Evolutionary conservation across 495 filamentous ascomycete species (phyloP), one percentile per base, ranked within the genome.

Genomic region (Penicillium goetzii): DNA sequence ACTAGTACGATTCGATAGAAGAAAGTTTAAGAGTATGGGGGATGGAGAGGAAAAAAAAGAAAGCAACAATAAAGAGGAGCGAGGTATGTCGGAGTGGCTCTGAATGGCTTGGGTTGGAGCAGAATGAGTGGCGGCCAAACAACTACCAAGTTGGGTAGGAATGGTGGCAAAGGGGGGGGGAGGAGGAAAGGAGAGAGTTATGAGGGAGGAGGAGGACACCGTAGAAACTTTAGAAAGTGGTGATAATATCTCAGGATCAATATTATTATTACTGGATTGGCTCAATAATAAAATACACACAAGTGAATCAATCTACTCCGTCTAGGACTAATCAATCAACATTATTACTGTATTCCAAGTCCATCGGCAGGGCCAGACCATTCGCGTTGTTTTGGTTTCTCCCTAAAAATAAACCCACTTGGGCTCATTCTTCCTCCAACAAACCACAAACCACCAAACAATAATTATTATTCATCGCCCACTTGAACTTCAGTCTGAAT

Each of bases 391-490:
- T 52, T 28, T 51, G 28, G 58, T 56, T 34, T 56, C 49, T 23
- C 36, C 57, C 60, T 67, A 63, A 63, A 67, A 63, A 63, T 67
- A 67, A 66, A 59, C 43, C 55, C 51, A 56, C 63, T 32, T 59
- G 50, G 38, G 43, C 43, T 47, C 49, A 56, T 61, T 58, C 38
- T 40, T 40, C 28, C 33, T 55, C 25, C 21, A 26, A 33, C 30
- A 34, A 25, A 28, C 19, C 41, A 56, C 60, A 57, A 26, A 40
- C 17, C 26, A 36, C 19, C 21, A 28, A 30, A 0, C 9, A 32
- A 7, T 32, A 32, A 4, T 41, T 19, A 17, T 41, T 41, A 43
- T 21, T 47, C 15, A 9, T 34, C n/a, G 15, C 30, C 25, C 30
- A 21, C 8, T 60, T 19, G n/a, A n/a, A n/a, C 51, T 30, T 40